Evolutionary conservation across 2,329 filamentous ascomycete species (phyloP).

Genomic region (Arthrobotrys iridis): DNA sequence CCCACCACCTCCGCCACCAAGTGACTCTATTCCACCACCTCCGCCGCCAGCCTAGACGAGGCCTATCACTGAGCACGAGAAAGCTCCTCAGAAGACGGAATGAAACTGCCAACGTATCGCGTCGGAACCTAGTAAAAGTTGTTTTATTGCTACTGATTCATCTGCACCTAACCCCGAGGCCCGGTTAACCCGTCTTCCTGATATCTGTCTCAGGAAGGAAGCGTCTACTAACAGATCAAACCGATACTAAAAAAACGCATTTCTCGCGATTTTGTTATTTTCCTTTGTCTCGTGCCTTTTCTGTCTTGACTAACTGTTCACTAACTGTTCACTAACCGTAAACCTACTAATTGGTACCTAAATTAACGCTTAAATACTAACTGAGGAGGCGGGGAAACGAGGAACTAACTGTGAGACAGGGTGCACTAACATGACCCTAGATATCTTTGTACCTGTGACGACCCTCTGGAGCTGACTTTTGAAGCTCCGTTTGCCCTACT

Average conservation of each 20-base stretch:
- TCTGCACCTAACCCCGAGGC: constrained; percentile 1
- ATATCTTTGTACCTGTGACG: constrained; percentile 11
- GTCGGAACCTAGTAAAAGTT: not conserved
- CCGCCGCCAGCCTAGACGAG: constrained; percentile 49
- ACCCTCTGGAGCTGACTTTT: not conserved
- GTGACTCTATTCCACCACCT: constrained; percentile 54
- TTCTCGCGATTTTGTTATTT: constrained; percentile 4
- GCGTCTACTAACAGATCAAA: constrained; percentile 23
- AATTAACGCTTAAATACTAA: constrained; percentile 38
- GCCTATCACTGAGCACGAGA: not conserved
- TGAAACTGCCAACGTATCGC: constrained; percentile 6
- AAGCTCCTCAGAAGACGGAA: constrained; percentile 5
- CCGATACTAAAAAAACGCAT: constrained; percentile 8
- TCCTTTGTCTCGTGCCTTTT: constrained; percentile 20
- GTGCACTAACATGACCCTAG: constrained; percentile 35
- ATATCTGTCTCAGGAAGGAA: not conserved
- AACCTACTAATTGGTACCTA: constrained; percentile 39
- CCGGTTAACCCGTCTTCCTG: not conserved
- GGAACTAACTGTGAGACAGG: constrained; percentile 50
- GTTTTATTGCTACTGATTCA: not conserved
- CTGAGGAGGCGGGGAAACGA: not conserved
- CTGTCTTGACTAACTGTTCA: constrained; percentile 50
- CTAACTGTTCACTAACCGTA: constrained; percentile 54
- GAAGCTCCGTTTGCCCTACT: not conserved
- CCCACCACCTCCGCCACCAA: constrained; percentile 57